Conservation (phyloP, 805 yeast species). For the Myxozyma neotropica region DNA sequence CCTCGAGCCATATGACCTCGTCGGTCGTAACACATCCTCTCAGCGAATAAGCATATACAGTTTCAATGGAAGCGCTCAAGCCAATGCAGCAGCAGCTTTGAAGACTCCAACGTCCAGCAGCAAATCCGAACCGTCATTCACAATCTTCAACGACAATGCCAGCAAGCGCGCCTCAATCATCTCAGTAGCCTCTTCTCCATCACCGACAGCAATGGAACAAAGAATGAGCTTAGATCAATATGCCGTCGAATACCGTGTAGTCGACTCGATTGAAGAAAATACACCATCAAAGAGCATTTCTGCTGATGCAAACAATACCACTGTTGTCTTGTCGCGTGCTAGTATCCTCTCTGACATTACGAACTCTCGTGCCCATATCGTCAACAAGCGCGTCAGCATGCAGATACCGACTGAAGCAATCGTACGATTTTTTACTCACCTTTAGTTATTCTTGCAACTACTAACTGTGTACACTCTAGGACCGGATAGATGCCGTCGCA, state of each 20-base stretch:
- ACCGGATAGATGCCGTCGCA: slow-evolving; percentile 5
- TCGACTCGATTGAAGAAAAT: background rate
- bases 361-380: slow-evolving; percentile 11
- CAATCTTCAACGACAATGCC: slow-evolving; percentile 1
- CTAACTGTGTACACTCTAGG: background rate
- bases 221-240: background rate
- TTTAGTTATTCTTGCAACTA: background rate
- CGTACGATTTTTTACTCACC: background rate
- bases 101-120: too few relatives aligned
- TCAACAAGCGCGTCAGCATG: slow-evolving; percentile 19
- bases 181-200: background rate
- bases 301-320: slow-evolving; percentile 6
- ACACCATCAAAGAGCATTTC: background rate
- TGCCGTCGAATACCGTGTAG: background rate
- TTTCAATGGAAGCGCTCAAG: background rate
- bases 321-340: slow-evolving; percentile 20
- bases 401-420: slow-evolving; percentile 17
- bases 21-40: background rate
- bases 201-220: background rate
- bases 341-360: slow-evolving; percentile 22
- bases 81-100: background rate
- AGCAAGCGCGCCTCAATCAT: slow-evolving; percentile 5
- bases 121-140: background rate
- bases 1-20: slow-evolving; percentile 13
- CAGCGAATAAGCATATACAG: slow-evolving; percentile 2